A percentile compares a stretch with the other conserved stretches of the same genome.
Evolutionary conservation across 2,329 filamentous ascomycete species (phyloP).

Genomic region (Aureobasidium sp.): DNA sequence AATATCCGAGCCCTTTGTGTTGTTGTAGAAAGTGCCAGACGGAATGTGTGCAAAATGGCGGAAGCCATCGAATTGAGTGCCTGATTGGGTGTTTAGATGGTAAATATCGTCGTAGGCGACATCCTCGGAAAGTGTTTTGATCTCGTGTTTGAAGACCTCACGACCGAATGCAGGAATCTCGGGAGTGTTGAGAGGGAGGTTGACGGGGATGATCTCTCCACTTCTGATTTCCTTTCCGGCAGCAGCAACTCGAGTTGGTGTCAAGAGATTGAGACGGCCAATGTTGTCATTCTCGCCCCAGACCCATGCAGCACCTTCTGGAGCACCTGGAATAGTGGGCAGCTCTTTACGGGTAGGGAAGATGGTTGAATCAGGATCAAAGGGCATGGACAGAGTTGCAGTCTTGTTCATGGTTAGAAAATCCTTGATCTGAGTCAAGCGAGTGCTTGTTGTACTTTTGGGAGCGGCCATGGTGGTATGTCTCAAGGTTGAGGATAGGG

Average conservation of each 20-base stretch:
- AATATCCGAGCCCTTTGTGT: conserved; percentile 37
- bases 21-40: conserved; percentile 35
- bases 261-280: conserved; percentile 18
- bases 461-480: conserved; percentile 27
- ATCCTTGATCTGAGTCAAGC: conserved; percentile 39
- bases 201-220: conserved; percentile 50
- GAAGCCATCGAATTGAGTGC: conserved; percentile 42
- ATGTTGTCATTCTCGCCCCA: conserved; percentile 52
- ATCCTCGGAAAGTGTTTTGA: conserved; percentile 37
- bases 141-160: conserved; percentile 47
- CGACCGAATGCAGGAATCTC: conserved; percentile 45
- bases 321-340: conserved; percentile 45
- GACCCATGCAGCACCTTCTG: conserved; percentile 52
- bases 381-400: conserved; percentile 41
- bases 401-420: conserved; percentile 41
- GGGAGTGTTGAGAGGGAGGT: conserved; percentile 48
- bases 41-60: conserved; percentile 40
- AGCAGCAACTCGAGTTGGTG: conserved; percentile 40
- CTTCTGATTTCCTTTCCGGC: conserved; percentile 48
- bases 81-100: conserved; percentile 42
- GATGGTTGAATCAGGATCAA: conserved; percentile 45
- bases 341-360: conserved; percentile 50
- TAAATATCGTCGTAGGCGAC: conserved; percentile 38
- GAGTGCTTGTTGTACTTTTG: conserved; percentile 28
- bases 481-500: neutral